Base-by-base conservation (phyloP, 257 asterid genomes). In the Lavandula angustifolia region DNA sequence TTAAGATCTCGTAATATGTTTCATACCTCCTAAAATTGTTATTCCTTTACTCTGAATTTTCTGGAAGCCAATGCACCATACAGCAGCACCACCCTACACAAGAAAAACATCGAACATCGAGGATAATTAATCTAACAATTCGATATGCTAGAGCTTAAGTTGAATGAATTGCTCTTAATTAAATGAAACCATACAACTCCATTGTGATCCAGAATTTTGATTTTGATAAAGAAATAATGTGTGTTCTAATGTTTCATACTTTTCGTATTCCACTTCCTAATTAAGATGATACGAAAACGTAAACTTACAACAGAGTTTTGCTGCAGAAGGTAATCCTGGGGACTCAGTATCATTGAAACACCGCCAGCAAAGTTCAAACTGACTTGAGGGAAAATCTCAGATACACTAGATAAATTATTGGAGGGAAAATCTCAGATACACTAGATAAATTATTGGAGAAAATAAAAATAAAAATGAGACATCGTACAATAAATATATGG, bases 21-120 rank as follows among this genome's bases (percentile, higher is more conserved):
- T 57, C 60, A 13, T 85, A 92, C 97, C 99, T 83, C 99, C 99
- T 72, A 94, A 79, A 66, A 90, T 94, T 22, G 97, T 90, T 51
- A 89, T 64, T 49, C 92, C 87, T 75, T 86, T 95, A 40, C 92
- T 95, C 71, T 75, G 80, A 73, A 86, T 64, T 79, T 85, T 85
- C 82, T 94, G 99, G 70, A 94, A 69, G 62, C 99, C 99, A 46
- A 94, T 86, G 75, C 99, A 94, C 99, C 99, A 94, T 46, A 84
- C 96, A 54, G 96, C 87, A 68, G 85, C 90, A 58, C 95, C 97
- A 41, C 84, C 85, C 99, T 94, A 78, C 83, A 71, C 27, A 60
- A 52, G 35, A 27, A 33, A 40, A 12, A 44, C 5, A 27, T 2
- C 42, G 7, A 27, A 74, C 43, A 42, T 72, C 22, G 51, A 42